phyloP scores from a whole-genome alignment of 140 eudicot genomes.

The Anethum foeniculum region DNA sequence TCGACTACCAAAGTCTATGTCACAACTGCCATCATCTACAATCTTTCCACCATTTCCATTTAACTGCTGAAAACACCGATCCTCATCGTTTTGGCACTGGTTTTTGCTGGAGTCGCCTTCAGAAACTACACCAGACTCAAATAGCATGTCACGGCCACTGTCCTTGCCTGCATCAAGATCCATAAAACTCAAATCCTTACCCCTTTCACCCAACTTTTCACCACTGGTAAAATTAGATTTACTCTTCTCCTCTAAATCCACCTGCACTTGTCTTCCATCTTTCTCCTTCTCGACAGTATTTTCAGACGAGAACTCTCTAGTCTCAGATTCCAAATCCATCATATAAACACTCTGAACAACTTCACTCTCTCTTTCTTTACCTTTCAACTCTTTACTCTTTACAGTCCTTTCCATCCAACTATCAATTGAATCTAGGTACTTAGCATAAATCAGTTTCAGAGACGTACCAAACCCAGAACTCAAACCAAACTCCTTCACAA shows the following conservation, averaged over 20 bases:
- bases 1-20: slow-evolving; percentile 5
- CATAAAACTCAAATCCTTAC: neutral
- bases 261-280: slow-evolving; percentile 13
- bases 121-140: neutral
- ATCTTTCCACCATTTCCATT: slow-evolving; percentile 14
- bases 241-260: slow-evolving; percentile 12
- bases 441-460: slow-evolving; percentile 29
- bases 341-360: neutral
- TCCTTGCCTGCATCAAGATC: neutral
- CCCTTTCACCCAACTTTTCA: neutral
- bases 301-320: slow-evolving; percentile 18
- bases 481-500: slow-evolving; percentile 29
- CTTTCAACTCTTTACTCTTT: neutral
- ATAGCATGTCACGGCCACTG: neutral
- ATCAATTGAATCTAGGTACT: slow-evolving; percentile 26
- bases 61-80: slow-evolving; percentile 16
- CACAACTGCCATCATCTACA: slow-evolving; percentile 12
- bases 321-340: slow-evolving; percentile 35
- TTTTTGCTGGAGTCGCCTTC: neutral
- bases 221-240: neutral
- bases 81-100: slow-evolving; percentile 2
- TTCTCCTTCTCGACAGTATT: slow-evolving; percentile 20
- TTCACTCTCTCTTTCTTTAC: neutral
- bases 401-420: slow-evolving; percentile 17
- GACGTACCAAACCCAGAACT: slow-evolving; percentile 10